Base-by-base conservation (phyloP, 306 rosid species). In the Casuarina cunninghamiana region DNA sequence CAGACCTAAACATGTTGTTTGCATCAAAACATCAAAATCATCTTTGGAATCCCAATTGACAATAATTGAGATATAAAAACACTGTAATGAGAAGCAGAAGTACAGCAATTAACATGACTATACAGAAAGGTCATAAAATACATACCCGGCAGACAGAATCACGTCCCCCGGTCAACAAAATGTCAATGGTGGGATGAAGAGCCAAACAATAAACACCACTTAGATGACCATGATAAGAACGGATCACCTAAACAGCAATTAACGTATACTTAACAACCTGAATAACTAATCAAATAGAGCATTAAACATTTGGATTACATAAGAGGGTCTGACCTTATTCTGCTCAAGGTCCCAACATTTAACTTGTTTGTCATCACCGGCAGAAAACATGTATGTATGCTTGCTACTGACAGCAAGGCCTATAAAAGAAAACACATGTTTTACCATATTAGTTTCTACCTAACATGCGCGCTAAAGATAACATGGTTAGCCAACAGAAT, bases 321-420 rank as follows among this genome's bases (percentile, higher is more conserved):
- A 71, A 26, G 26, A 50, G 38, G 44, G 70, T 67, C 76, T 71
- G 73, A 95, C 99, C 93, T 95, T 95, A 78, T 95, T 95, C 90
- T 95, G 99, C 71, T 95, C 99, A 77, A 95, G 97, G 84, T 95
- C 99, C 99, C 99, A 95, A 83, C 99, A 95, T 91, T 95, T 95
- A 51, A 95, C 99, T 90, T 88, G 97, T 71, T 95, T 95, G 79
- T 95, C 99, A 10, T 95, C 99, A 76, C 99, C 99, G 50, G 97
- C 97, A 83, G 99, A 95, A 74, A 95, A 95, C 99, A 95, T 95
- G 81, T 93, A 93, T 6, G 99, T 95, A 82, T 95, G 99, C 75
- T 79, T 95, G 82, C 51, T 72, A 86, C 99, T 95, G 74, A 95
- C 83, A 77, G 97, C 97, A 77, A 95, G 99, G 79, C 99, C 99